A percentile compares a stretch with the other conserved stretches of the same genome.
Evolutionary conservation across 169 alveolate species (phyloP).

Genomic region (Cryptosporidium ubiquitum): DNA sequence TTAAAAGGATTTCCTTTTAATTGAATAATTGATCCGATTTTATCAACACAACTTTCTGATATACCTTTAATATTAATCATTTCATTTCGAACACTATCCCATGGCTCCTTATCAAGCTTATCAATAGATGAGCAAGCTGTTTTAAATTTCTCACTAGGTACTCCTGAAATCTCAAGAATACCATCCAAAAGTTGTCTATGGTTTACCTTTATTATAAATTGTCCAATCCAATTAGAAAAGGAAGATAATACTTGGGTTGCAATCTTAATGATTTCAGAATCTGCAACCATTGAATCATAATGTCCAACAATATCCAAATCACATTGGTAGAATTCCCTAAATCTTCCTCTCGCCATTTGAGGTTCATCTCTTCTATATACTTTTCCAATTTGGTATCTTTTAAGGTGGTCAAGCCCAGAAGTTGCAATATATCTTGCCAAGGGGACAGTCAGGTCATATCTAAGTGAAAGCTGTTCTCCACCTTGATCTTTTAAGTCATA

Average conservation of each 20-base stretch:
- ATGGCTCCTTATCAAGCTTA: conserved; percentile 95
- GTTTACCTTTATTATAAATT: conserved; percentile 89
- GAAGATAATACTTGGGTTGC: conserved; percentile 86
- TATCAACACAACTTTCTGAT: conserved; percentile 84
- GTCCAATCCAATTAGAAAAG: conserved; percentile 84
- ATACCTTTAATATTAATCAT: conserved; percentile 91
- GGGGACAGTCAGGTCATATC: conserved; percentile 98
- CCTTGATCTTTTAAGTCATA: conserved; percentile 97
- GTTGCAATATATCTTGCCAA: conserved; percentile 94
- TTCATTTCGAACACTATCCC: conserved; percentile 92
- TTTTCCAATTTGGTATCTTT: conserved; percentile 95
- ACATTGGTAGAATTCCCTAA: conserved; percentile 96
- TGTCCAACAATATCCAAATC: conserved; percentile 96
- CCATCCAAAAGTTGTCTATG: conserved; percentile 93
- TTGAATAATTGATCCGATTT: conserved; percentile 85
- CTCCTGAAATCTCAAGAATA: conserved; percentile 89
- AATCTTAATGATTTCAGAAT: conserved; percentile 93
- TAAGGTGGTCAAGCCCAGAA: conserved; percentile 86
- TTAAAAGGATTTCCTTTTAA: conserved; percentile 85
- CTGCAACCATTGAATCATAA: conserved; percentile 91
- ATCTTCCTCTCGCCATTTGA: conserved; percentile 94
- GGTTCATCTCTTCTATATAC: conserved; percentile 99
- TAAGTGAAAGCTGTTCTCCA: conserved; percentile 94
- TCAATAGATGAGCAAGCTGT: conserved; percentile 95
- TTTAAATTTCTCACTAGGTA: conserved; percentile 87